Evolutionary conservation across 441 rosid genomes (phyloP).

Genomic region (Corymbia citriodora): DNA sequence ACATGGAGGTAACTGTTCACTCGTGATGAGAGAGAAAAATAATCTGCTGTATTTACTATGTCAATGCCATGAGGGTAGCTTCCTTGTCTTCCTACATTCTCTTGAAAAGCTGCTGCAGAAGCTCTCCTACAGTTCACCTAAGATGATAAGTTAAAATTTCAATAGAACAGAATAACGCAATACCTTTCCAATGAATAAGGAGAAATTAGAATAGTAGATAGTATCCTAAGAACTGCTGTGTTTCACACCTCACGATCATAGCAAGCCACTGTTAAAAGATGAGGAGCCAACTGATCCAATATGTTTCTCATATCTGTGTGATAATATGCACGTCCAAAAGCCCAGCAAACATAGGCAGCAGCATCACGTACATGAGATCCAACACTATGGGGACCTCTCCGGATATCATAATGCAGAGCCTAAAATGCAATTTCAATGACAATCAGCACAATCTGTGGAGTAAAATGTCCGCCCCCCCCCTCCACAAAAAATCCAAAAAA

Average conservation of each 20-base stretch:
- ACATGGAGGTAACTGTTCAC: conserved; percentile 75
- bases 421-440: conserved; percentile 21
- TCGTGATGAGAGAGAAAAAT: conserved; percentile 94
- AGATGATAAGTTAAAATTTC: conserved; percentile 1
- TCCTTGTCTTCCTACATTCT: conserved; percentile 98
- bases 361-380: conserved; percentile 99
- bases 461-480: not conserved
- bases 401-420: conserved; percentile 96
- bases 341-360: conserved; percentile 99
- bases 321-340: conserved; percentile 97
- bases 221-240: not conserved
- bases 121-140: conserved; percentile 99
- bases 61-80: conserved; percentile 96
- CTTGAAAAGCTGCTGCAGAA: conserved; percentile 98
- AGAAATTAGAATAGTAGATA: not conserved
- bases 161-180: not conserved
- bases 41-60: conserved; percentile 89
- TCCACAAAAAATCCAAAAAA: too few relatives aligned
- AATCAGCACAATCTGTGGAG: not conserved
- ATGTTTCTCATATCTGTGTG: conserved; percentile 75
- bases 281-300: conserved; percentile 84
- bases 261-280: conserved; percentile 84
- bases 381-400: conserved; percentile 97
- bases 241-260: conserved; percentile 88
- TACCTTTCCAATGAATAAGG: not conserved